Evolutionary conservation across 306 rosid genomes (phyloP).

Genomic region (Begonia loranthoides): DNA sequence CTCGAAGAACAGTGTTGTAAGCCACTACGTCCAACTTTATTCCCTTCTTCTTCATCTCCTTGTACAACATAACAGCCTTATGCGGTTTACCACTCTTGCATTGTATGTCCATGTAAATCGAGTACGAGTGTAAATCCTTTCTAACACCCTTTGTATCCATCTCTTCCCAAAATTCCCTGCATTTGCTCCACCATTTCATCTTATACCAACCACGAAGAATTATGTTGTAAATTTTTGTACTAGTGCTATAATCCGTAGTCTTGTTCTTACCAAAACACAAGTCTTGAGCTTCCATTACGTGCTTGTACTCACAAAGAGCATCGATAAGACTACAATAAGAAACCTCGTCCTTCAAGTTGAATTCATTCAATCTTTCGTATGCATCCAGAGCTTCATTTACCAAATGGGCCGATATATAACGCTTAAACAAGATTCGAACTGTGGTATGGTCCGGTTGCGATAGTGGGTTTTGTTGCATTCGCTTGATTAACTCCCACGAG

Average conservation of each 20-base stretch:
- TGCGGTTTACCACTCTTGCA: slow-evolving; percentile 81
- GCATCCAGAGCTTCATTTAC: slow-evolving; percentile 48
- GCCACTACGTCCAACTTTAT: slow-evolving; percentile 65
- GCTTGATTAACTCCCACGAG: slow-evolving; percentile 48
- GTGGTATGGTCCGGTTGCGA: slow-evolving; percentile 59
- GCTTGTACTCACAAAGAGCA: slow-evolving; percentile 71
- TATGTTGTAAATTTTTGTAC: slow-evolving; percentile 52
- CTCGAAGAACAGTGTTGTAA: slow-evolving; percentile 59
- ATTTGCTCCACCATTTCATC: slow-evolving; percentile 81
- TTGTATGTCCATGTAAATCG: slow-evolving; percentile 78
- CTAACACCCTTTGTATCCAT: slow-evolving; percentile 59
- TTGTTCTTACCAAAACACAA: slow-evolving; percentile 33
- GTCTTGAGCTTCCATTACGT: slow-evolving; percentile 69
- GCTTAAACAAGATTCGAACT: slow-evolving; percentile 66
- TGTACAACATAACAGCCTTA: slow-evolving; percentile 70
- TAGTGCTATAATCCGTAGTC: slow-evolving; percentile 7
- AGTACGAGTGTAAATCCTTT: slow-evolving; percentile 63
- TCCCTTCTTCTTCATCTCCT: slow-evolving; percentile 50
- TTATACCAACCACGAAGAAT: slow-evolving; percentile 74
- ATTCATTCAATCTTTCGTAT: slow-evolving; percentile 37
- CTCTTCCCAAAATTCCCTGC: slow-evolving; percentile 80
- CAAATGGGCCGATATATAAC: slow-evolving; percentile 54
- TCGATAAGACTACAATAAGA: slow-evolving; percentile 56
- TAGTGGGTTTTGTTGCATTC: slow-evolving; percentile 34
- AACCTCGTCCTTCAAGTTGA: slow-evolving; percentile 52